A percentile compares a stretch with the other conserved stretches of the same genome.
These are phyloP conservation scores for Aspergillus cristatus DNA, from an alignment of 495 filamentous ascomycete species.

Conservation along the genomic window DNA sequence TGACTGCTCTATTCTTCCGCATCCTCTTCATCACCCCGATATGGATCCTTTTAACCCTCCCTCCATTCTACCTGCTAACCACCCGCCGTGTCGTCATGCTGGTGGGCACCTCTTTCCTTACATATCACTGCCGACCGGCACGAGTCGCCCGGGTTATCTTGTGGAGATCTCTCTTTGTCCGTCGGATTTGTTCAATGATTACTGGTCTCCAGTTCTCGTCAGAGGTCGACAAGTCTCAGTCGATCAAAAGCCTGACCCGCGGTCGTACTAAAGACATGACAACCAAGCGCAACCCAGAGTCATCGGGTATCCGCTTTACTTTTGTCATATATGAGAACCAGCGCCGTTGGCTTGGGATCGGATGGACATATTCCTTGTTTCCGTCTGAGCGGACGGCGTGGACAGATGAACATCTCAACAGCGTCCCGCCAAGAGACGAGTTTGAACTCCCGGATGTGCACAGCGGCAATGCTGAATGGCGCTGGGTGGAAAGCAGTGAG, in stretches of 20 bases:
- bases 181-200: conserved; percentile 53
- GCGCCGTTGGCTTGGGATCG: conserved; percentile 86
- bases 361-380: conserved; percentile 87
- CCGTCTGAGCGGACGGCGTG: conserved; percentile 81
- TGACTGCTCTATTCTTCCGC: conserved; percentile 81
- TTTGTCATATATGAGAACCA: conserved; percentile 97
- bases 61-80: conserved; percentile 77
- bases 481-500: conserved; percentile 73
- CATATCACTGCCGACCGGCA: conserved; percentile 84
- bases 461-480: conserved; percentile 72
- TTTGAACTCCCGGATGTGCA: conserved; percentile 86
- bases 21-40: conserved; percentile 79
- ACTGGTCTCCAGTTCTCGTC: conserved; percentile 70
- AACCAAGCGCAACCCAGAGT: conserved; percentile 44
- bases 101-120: conserved; percentile 71
- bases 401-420: conserved; percentile 92
- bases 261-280: conserved; percentile 37
- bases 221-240: conserved; percentile 17
- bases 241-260: conserved; percentile 29
- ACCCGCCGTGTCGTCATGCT: conserved; percentile 72
- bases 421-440: conserved; percentile 63
- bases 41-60: conserved; percentile 76
- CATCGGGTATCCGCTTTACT: conserved; percentile 81
- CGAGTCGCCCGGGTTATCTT: conserved; percentile 78
- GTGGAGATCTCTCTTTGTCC: conserved; percentile 74